Conservation (phyloP, 2,329 filamentous ascomycete species). For the Beauveria medogensis region DNA sequence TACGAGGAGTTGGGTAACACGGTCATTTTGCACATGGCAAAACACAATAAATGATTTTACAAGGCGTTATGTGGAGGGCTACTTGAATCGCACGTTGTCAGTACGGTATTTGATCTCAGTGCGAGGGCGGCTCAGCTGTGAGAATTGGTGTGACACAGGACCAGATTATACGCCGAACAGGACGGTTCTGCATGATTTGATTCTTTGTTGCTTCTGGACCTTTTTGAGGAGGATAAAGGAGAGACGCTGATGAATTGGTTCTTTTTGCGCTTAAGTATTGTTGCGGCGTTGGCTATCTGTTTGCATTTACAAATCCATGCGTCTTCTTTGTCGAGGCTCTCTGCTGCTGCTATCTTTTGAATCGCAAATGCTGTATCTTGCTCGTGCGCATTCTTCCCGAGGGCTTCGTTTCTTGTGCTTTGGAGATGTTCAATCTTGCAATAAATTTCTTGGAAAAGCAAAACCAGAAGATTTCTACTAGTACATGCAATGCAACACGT, state of each 20-base stretch:
- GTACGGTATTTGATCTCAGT: too few species aligned
- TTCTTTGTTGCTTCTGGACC: neutral
- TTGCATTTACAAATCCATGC: neutral
- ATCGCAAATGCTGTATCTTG: too few species aligned
- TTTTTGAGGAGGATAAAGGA: neutral
- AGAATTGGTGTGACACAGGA: too few species aligned
- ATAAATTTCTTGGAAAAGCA: too few species aligned
- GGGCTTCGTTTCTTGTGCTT: too few species aligned
- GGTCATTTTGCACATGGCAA: neutral
- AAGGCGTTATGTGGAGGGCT: slow-evolving; percentile 1
- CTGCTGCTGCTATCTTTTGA: too few species aligned
- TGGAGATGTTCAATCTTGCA: too few species aligned
- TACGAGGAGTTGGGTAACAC: slow-evolving; percentile 9
- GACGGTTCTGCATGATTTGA: too few species aligned
- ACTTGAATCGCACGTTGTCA: neutral
- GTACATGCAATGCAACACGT: too few species aligned
- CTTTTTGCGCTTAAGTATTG: neutral
- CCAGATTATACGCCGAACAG: too few species aligned
- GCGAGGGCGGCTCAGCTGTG: neutral
- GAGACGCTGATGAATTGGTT: neutral
- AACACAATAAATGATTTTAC: neutral
- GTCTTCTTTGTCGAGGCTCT: neutral
- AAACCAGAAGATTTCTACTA: too few species aligned
- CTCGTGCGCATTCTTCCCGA: too few species aligned
- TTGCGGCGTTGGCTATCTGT: neutral